These are phyloP conservation scores for Pseudogymnoascus sp. DNA, from an alignment of 2,329 filamentous ascomycete species.

Conservation along the genomic window DNA sequence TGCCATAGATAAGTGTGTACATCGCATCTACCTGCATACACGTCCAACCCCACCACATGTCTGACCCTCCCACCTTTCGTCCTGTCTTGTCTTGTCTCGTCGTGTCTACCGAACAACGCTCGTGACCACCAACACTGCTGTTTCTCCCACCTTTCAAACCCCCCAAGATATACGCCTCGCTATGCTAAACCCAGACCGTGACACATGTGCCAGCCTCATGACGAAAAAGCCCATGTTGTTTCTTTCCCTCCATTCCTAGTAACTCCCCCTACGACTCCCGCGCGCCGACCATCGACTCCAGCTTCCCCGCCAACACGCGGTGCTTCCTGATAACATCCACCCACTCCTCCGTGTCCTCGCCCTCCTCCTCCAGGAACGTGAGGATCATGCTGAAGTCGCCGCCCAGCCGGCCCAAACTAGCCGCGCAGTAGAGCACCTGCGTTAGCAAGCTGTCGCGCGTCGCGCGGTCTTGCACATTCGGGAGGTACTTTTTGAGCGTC, in stretches of 20 bases:
- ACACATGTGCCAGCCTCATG: neutral
- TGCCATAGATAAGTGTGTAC: neutral
- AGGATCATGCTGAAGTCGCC: constrained; percentile 89
- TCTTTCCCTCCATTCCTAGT: neutral
- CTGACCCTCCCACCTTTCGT: neutral
- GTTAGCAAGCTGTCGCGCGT: constrained; percentile 82
- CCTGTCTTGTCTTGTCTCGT: neutral
- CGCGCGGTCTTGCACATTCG: constrained; percentile 69
- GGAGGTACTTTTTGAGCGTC: constrained; percentile 67
- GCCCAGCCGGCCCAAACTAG: constrained; percentile 79
- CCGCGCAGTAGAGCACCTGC: constrained; percentile 86
- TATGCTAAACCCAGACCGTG: constrained; percentile 1
- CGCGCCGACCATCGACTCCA: constrained; percentile 57
- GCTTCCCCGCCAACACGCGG: constrained; percentile 68
- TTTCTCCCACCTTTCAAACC: neutral
- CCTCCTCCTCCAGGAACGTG: constrained; percentile 46
- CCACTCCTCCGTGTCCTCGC: constrained; percentile 52
- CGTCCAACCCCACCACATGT: neutral
- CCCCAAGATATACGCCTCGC: neutral
- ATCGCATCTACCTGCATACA: neutral
- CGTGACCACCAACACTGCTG: neutral
- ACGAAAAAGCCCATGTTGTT: neutral
- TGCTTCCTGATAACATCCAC: constrained; percentile 84
- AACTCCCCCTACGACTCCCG: constrained; percentile 10
- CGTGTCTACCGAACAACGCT: neutral